Percentiles rank a stretch among this genome's conserved stretches.
These are phyloP conservation scores for Hymenoscyphus repandus DNA, from an alignment of 2,329 filamentous ascomycete species.

Conservation along the genomic window DNA sequence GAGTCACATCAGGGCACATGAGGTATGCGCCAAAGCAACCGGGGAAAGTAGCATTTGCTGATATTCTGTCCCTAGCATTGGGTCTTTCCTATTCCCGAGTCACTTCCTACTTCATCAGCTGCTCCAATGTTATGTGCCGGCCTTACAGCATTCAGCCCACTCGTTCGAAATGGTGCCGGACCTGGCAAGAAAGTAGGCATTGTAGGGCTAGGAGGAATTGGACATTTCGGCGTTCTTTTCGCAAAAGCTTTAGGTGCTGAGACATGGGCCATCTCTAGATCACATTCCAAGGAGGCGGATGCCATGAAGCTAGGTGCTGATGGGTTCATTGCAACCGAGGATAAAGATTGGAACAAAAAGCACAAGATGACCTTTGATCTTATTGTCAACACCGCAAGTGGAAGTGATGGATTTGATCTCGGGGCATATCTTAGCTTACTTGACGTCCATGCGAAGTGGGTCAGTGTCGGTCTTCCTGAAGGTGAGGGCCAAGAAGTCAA, in stretches of 20 bases:
- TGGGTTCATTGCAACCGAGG: slow-evolving; percentile 51
- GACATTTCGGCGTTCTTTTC: slow-evolving; percentile 64
- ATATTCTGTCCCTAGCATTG: slow-evolving; percentile 27
- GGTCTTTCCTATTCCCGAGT: slow-evolving; percentile 71
- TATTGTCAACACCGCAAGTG: slow-evolving; percentile 70
- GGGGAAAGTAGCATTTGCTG: background rate
- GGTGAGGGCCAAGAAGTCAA: slow-evolving; percentile 64
- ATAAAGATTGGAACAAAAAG: slow-evolving; percentile 7
- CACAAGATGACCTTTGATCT: slow-evolving; percentile 63
- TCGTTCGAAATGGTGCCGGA: slow-evolving; percentile 67
- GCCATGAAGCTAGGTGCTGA: slow-evolving; percentile 52
- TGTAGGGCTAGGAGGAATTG: slow-evolving; percentile 65
- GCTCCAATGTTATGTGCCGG: slow-evolving; percentile 81
- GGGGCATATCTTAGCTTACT: slow-evolving; percentile 68
- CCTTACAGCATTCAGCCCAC: slow-evolving; percentile 69
- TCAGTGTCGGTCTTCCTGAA: slow-evolving; percentile 72
- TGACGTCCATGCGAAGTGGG: slow-evolving; percentile 74
- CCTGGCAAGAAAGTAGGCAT: slow-evolving; percentile 73
- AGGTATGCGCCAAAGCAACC: slow-evolving; percentile 32
- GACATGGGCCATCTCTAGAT: slow-evolving; percentile 53
- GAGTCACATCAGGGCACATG: slow-evolving; percentile 65
- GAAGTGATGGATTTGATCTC: slow-evolving; percentile 60
- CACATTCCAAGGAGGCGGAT: slow-evolving; percentile 52
- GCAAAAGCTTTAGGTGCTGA: slow-evolving; percentile 59
- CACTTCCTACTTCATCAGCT: slow-evolving; percentile 53